Conservation (phyloP, 2,329 filamentous ascomycete species). For the Coniochaeta sp. region DNA sequence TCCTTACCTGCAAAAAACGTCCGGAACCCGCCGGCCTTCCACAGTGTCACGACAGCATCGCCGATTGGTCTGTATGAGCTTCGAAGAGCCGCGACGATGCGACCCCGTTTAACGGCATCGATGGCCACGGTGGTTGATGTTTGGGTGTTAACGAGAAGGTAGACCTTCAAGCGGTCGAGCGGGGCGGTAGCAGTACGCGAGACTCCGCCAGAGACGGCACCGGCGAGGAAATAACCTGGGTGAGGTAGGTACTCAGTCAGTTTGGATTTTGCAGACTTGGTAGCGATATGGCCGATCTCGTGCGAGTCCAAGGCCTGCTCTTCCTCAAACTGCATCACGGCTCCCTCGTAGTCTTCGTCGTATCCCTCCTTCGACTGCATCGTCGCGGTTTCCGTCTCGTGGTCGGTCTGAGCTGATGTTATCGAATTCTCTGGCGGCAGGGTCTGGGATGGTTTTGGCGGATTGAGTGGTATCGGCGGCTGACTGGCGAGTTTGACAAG, state of each 20-base stretch:
- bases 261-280: conserved; percentile 34
- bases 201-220: conserved; percentile 87
- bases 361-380: background rate
- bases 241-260: conserved; percentile 67
- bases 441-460: conserved; percentile 12
- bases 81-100: conserved; percentile 54
- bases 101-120: conserved; percentile 62
- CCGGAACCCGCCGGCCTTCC: conserved; percentile 75
- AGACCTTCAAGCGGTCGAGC: conserved; percentile 94
- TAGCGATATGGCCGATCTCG: conserved; percentile 18
- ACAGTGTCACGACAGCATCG: conserved; percentile 69
- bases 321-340: conserved; percentile 9
- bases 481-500: conserved; percentile 56
- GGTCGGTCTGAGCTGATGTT: conserved; percentile 9
- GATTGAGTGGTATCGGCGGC: conserved; percentile 8
- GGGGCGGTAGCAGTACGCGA: conserved; percentile 94
- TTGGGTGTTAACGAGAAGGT: conserved; percentile 85
- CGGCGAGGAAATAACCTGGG: conserved; percentile 96
- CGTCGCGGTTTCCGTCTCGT: conserved; percentile 1
- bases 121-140: conserved; percentile 50
- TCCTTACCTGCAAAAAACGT: conserved; percentile 84
- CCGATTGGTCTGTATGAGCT: conserved; percentile 62
- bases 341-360: background rate
- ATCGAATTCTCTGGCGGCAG: conserved; percentile 20
- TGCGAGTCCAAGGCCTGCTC: conserved; percentile 10